Conservation (phyloP, 305 asterid species). For the Withania somnifera region DNA sequence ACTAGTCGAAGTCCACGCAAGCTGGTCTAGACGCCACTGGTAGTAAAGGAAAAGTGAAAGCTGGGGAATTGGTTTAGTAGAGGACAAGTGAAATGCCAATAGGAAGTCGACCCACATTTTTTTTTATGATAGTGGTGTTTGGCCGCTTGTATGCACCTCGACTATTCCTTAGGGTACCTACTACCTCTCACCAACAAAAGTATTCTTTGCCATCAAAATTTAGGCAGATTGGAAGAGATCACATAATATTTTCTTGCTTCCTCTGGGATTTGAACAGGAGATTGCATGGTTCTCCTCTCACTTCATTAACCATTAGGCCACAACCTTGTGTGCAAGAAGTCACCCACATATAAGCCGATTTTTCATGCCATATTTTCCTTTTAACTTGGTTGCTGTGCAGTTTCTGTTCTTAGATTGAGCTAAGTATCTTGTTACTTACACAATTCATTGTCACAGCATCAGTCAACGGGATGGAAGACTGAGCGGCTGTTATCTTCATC, state of each 20-base stretch:
- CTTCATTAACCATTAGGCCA: background rate
- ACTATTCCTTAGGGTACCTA: background rate
- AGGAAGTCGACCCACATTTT: background rate
- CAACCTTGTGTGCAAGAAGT: background rate
- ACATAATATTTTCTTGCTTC: background rate
- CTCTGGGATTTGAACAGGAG: background rate
- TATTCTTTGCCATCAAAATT: background rate
- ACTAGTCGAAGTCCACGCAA: background rate
- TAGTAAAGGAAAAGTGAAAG: background rate
- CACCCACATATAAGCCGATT: background rate
- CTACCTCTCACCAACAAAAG: background rate
- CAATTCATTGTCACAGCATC: constrained; percentile 44
- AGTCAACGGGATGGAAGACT: constrained; percentile 69
- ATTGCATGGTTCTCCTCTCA: background rate
- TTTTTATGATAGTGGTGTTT: background rate
- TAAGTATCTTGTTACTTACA: background rate
- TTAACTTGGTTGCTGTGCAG: background rate
- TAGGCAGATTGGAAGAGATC: background rate
- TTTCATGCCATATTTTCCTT: background rate
- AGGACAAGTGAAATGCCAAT: background rate
- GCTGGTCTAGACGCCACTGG: background rate
- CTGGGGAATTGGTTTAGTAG: background rate
- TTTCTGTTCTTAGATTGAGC: background rate
- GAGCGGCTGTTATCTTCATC: constrained; percentile 78
- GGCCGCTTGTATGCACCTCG: background rate